A percentile compares a stretch with the other conserved stretches of the same genome.
phyloP scores from a whole-genome alignment of 1,284 basidiomycete genomes.

The Ceratobasidium sp. region DNA sequence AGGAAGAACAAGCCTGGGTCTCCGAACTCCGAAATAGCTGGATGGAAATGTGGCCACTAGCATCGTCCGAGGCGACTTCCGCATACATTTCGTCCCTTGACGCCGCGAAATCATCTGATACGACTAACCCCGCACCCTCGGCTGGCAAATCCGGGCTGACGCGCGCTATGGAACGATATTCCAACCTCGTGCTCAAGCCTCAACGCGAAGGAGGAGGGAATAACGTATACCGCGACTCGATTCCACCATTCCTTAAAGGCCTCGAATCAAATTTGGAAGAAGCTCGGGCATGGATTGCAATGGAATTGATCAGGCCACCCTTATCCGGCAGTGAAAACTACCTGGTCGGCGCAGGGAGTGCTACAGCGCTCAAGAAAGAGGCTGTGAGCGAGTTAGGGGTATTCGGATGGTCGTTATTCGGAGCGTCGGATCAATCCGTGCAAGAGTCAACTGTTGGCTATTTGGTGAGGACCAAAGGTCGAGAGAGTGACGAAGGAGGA shows the following conservation, averaged over 20 bases:
- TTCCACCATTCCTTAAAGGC: constrained; percentile 75
- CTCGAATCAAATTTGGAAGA: constrained; percentile 60
- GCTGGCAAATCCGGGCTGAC: constrained; percentile 41
- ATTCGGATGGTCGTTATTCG: constrained; percentile 89
- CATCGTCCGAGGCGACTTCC: constrained; percentile 45
- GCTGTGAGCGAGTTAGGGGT: constrained; percentile 93
- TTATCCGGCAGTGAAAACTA: constrained; percentile 65
- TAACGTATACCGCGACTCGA: constrained; percentile 89
- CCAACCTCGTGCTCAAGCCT: constrained; percentile 86
- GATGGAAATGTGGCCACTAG: constrained; percentile 73
- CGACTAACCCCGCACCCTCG: constrained; percentile 49
- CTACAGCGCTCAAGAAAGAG: constrained; percentile 61
- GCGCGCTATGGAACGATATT: constrained; percentile 37
- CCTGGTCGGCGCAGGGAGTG: constrained; percentile 68
- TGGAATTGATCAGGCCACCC: constrained; percentile 88
- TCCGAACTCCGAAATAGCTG: constrained; percentile 68
- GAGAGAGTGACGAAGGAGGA: constrained; percentile 92
- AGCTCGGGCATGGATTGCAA: constrained; percentile 88
- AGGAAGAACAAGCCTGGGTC: constrained; percentile 47
- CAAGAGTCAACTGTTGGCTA: constrained; percentile 79
- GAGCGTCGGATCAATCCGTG: constrained; percentile 48
- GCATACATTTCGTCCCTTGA: constrained; percentile 19
- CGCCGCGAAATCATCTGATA: constrained; percentile 44
- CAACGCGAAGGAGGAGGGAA: constrained; percentile 98
- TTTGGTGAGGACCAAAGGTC: constrained; percentile 90